These are phyloP conservation scores for Fusarium guadeloupense DNA, from an alignment of 2,329 filamentous ascomycete genomes.

Conservation along the genomic window DNA sequence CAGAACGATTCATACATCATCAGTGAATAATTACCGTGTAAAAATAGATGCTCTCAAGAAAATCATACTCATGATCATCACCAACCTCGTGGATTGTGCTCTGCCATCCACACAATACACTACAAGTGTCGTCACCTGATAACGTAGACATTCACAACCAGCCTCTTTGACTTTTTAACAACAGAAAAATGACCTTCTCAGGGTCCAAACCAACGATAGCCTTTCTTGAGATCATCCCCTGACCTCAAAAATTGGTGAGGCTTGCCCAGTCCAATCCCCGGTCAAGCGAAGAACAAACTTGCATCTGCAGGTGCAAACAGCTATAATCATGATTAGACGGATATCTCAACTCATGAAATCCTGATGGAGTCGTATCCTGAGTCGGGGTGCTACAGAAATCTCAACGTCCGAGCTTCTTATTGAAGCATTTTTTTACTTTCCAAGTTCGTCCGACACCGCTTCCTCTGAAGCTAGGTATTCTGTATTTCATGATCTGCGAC, in stretches of 20 bases:
- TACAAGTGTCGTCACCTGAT: constrained; percentile 32
- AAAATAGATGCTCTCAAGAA: background rate
- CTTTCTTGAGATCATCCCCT: constrained; percentile 33
- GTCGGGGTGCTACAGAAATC: constrained; percentile 13
- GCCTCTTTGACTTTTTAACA: constrained; percentile 9
- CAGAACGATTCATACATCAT: constrained; percentile 12
- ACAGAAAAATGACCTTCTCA: background rate
- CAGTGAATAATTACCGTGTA: background rate
- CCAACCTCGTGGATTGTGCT: constrained; percentile 21
- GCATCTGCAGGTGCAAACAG: constrained; percentile 24
- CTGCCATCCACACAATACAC: constrained; percentile 5
- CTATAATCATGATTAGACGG: constrained; percentile 26
- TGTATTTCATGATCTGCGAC: constrained; percentile 29
- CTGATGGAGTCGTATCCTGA: too few relatives aligned
- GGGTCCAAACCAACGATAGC: constrained; percentile 10
- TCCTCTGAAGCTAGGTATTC: constrained; percentile 21
- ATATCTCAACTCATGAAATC: constrained; percentile 1
- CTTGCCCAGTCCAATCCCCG: constrained; percentile 24
- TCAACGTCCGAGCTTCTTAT: constrained; percentile 4
- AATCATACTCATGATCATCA: constrained; percentile 16
- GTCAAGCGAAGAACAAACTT: constrained; percentile 23
- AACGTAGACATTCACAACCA: constrained; percentile 31
- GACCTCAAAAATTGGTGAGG: constrained; percentile 14
- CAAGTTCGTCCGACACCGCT: constrained; percentile 34
- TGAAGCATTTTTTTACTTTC: background rate